These are phyloP conservation scores for Straminergon stramineum DNA, from an alignment of 225 moss, liverwort and hornwort species.

Conservation along the genomic window DNA sequence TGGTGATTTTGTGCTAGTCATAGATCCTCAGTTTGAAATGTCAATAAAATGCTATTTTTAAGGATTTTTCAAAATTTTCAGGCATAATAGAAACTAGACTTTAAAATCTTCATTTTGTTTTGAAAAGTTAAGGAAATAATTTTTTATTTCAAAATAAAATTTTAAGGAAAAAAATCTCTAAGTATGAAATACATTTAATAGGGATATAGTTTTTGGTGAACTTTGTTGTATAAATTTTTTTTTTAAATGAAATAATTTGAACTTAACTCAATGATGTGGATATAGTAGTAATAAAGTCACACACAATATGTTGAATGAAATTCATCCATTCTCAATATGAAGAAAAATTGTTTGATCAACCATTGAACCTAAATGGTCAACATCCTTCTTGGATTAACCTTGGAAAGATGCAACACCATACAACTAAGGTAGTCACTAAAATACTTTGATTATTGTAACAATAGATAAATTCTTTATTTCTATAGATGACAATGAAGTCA, in stretches of 20 bases:
- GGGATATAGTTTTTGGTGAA: background rate
- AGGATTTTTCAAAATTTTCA: background rate
- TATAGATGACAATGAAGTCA: background rate
- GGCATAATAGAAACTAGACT: rapidly evolving
- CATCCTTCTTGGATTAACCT: background rate
- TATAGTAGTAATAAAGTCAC: background rate
- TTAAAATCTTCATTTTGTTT: background rate
- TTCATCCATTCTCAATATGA: background rate
- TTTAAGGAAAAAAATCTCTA: background rate
- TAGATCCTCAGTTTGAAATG: background rate
- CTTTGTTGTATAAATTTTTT: rapidly evolving
- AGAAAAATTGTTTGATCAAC: background rate
- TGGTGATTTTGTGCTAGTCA: rapidly evolving
- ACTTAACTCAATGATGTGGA: background rate
- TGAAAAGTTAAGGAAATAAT: background rate
- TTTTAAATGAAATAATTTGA: background rate
- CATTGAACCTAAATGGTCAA: rapidly evolving
- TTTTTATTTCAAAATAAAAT: background rate
- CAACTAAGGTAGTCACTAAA: background rate
- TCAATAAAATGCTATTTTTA: background rate
- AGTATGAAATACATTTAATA: rapidly evolving
- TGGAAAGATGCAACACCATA: rapidly evolving
- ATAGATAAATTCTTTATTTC: background rate
- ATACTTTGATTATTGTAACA: background rate
- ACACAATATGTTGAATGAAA: background rate